Evolutionary conservation across 106 monocot species (phyloP).

Genomic region (Acorus calamus): DNA sequence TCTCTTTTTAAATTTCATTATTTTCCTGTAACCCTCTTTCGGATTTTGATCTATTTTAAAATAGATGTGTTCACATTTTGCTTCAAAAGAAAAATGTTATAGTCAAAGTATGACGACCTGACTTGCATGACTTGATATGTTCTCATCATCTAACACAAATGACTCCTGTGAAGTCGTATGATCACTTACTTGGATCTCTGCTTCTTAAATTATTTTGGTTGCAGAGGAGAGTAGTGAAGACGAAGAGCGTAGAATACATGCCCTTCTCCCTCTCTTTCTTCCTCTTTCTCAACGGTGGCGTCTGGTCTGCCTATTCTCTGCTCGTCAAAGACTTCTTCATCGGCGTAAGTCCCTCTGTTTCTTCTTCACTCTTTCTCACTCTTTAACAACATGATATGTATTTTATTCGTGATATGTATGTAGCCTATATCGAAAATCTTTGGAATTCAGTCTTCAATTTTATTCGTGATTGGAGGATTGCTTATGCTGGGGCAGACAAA

Average conservation of each 20-base stretch:
- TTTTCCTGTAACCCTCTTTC: too few relatives aligned
- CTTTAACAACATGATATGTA: not conserved
- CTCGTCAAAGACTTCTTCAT: conserved; percentile 40
- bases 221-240: conserved; percentile 6
- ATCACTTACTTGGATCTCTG: not conserved
- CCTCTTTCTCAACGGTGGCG: conserved; percentile 23
- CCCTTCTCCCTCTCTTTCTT: conserved; percentile 14
- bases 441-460: too few relatives aligned
- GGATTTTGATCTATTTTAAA: too few relatives aligned
- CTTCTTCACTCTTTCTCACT: not conserved
- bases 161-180: not conserved
- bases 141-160: too few relatives aligned
- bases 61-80: too few relatives aligned
- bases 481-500: too few relatives aligned
- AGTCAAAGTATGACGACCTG: too few relatives aligned
- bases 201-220: not conserved
- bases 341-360: conserved; percentile 21
- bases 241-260: not conserved
- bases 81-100: too few relatives aligned
- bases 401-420: not conserved
- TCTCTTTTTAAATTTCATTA: too few relatives aligned
- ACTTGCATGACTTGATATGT: too few relatives aligned
- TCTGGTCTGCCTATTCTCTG: conserved; percentile 39
- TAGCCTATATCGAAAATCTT: not conserved
- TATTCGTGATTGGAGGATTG: too few relatives aligned